A percentile compares a stretch with the other conserved stretches of the same genome.
Evolutionary conservation across 345 rosid species (phyloP).

Genomic region (Pistacia integerrima): DNA sequence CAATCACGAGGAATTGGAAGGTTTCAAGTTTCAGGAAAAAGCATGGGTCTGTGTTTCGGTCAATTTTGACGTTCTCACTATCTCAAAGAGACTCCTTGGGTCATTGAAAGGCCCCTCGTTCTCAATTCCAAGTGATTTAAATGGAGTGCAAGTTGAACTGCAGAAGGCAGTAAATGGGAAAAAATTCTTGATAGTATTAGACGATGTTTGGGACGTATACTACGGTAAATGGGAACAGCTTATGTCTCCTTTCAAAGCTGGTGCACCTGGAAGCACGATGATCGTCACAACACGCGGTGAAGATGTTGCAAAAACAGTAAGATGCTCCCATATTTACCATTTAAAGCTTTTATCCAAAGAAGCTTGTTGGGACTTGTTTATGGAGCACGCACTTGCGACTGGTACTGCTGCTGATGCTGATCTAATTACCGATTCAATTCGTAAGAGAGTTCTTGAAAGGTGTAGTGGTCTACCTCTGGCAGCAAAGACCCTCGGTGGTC

Average conservation of each 20-base stretch:
- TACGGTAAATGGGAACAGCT: not conserved
- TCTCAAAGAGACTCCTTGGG: not conserved
- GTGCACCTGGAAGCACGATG: too few relatives aligned
- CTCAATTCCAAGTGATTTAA: not conserved
- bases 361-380: too few relatives aligned
- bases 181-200: not conserved
- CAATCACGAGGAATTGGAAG: not conserved
- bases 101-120: too few relatives aligned
- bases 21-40: not conserved
- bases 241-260: too few relatives aligned
- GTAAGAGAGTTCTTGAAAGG: not conserved
- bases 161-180: not conserved
- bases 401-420: too few relatives aligned
- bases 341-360: too few relatives aligned
- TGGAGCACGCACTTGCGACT: too few relatives aligned
- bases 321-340: too few relatives aligned
- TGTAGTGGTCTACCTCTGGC: conserved; percentile 22
- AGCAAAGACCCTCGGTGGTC: conserved; percentile 15
- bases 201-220: not conserved
- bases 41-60: not conserved
- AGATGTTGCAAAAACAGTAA: too few relatives aligned
- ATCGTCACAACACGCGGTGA: too few relatives aligned
- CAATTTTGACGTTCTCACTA: not conserved
- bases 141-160: not conserved
- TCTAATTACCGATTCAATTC: too few relatives aligned